A percentile compares a stretch with the other conserved stretches of the same genome.
Evolutionary conservation across 2,329 filamentous ascomycete genomes (phyloP).

Genomic region (Clarireedia sp.): DNA sequence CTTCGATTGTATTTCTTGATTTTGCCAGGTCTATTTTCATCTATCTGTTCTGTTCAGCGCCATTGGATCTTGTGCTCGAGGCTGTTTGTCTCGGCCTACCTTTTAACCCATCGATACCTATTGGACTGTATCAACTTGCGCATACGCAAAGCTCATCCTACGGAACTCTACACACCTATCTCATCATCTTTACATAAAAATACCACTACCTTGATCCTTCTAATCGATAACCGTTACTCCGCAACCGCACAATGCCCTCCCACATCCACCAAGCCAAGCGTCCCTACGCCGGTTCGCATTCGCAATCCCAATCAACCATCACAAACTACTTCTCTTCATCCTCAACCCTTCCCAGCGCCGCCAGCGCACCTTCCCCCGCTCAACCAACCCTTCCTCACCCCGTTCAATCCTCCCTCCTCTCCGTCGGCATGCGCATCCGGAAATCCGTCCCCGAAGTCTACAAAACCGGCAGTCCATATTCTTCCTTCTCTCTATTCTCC

Average conservation of each 20-base stretch:
- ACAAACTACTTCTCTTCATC: conserved; percentile 49
- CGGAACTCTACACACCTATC: too few species aligned
- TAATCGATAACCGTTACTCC: background rate
- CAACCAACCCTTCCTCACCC: conserved; percentile 35
- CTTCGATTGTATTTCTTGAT: too few species aligned
- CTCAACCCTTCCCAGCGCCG: conserved; percentile 19
- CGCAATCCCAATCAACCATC: conserved; percentile 42
- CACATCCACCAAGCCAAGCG: conserved; percentile 40
- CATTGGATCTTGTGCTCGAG: too few species aligned
- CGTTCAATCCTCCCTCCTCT: conserved; percentile 75
- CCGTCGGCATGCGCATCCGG: conserved; percentile 87
- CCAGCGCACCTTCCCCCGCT: conserved; percentile 32
- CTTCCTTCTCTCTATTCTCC: conserved; percentile 45
- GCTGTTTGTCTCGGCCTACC: too few species aligned
- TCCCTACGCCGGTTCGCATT: conserved; percentile 54
- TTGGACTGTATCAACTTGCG: background rate
- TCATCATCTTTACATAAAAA: background rate
- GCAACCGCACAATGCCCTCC: background rate
- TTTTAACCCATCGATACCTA: too few species aligned
- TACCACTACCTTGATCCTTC: background rate
- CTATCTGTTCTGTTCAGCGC: too few species aligned
- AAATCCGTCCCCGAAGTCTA: conserved; percentile 93
- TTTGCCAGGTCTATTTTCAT: too few species aligned
- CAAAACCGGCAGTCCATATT: conserved; percentile 56
- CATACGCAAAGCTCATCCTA: background rate